Evolutionary conservation across 2,329 filamentous ascomycete genomes (phyloP), one percentile per base, ranked within the genome.

Genomic region (Sporothrix globosa): DNA sequence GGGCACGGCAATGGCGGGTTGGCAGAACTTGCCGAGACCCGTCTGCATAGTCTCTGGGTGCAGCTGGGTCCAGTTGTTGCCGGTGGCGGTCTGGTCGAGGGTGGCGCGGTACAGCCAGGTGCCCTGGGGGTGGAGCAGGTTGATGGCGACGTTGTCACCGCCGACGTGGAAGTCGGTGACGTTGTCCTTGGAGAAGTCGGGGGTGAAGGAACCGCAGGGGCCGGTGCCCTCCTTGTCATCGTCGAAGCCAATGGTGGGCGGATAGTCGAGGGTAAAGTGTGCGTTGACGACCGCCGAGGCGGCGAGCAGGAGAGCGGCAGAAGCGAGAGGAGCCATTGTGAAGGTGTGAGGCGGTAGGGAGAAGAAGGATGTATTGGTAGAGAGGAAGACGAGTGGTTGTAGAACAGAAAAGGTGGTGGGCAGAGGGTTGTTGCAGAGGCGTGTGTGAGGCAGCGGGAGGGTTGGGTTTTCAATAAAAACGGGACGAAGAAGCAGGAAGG

Each of bases 91-190:
- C 63, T 79, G 74, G 74, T 87, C 86, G 24, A 83, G 80, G 14
- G 86, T 89, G 73, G 83, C 85, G 72, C 87, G 86, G 80, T 87
- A 85, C 19, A 89, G 81, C 84, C 83, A 89, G 69, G 81, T 85
- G 73, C 81, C 79, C 76, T 86, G 81, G 3, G 84, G 80, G 75
- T 90, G 87, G 3, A 81, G 82, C 9, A 83, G 80, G 9, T 77
- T 78, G 66, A 85, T 75, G 71, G 82, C 81, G 46, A 89, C 79
- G 70, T 83, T 79, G 73, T 88, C 84, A 74, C 87, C 86, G 74
- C 80, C 85, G 71, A 88, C 84, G 76, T 88, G 83, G 78, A 88
- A 88, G 74, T 87, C 80, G 68, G 81, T 81, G 30, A 80, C 74
- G 61, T 80, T 80, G 73, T 77, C 73, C 9, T 73, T 74, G 69